These are phyloP conservation scores for Ceratobasidium sp. DNA, from an alignment of 1,284 basidiomycete species.

Conservation along the genomic window DNA sequence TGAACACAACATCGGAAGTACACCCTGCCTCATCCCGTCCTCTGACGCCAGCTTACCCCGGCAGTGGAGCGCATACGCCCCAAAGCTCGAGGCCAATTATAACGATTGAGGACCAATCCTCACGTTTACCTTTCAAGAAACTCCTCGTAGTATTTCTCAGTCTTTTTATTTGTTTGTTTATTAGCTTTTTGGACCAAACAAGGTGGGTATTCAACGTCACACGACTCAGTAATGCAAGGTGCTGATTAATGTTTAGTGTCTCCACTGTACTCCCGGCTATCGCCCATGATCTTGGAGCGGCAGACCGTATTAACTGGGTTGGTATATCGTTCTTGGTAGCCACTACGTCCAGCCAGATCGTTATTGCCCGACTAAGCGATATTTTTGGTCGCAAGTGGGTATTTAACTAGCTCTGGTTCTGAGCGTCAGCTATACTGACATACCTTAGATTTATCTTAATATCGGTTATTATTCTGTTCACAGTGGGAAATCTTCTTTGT, in stretches of 20 bases:
- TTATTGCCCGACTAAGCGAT: conserved; percentile 39
- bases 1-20: too few species aligned
- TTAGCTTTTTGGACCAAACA: conserved; percentile 41
- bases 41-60: conserved; percentile 3
- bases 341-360: conserved; percentile 39
- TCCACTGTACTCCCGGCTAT: conserved; percentile 40
- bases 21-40: background rate
- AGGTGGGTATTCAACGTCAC: background rate
- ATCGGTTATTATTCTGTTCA: conserved; percentile 36
- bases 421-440: background rate
- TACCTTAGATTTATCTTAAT: conserved; percentile 28
- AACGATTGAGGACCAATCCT: conserved; percentile 40
- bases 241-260: conserved; percentile 2
- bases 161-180: conserved; percentile 36
- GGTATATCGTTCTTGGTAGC: conserved; percentile 41
- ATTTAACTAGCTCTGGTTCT: background rate
- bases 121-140: conserved; percentile 39
- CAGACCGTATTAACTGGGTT: conserved; percentile 42
- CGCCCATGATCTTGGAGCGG: conserved; percentile 40
- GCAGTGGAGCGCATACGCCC: conserved; percentile 27
- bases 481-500: conserved; percentile 35
- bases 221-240: background rate
- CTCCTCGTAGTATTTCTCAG: conserved; percentile 35
- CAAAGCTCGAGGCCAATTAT: conserved; percentile 17
- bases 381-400: conserved; percentile 42